Base-by-base conservation (phyloP, 176 grass and related monocot species). In the Cenchrus americanus region DNA sequence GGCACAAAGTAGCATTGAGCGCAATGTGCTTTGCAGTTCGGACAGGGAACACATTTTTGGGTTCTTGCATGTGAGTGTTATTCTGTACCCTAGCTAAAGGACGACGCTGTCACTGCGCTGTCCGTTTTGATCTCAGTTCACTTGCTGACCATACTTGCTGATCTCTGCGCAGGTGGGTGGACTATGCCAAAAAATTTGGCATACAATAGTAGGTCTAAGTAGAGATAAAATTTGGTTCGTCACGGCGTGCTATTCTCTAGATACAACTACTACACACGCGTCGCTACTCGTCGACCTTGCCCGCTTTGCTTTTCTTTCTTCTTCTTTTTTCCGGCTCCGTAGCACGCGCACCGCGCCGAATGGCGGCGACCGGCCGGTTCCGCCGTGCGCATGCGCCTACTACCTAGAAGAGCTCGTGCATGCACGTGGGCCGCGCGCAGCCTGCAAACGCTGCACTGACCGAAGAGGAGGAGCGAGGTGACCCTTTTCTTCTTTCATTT, bases 31-130 rank as follows among this genome's bases (percentile, higher is more conserved):
- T 99, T 85, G 96, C 96, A 19, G 91, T 96, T 88, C 85, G 96
- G 55, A 99, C 96, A 52, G 96, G 93, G 75, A 99, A 99, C 77
- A 99, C 96, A 21, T 99, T 92, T 82, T 80, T 99, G 86, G 96
- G 96, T 75, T 99, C 96, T 43, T 85, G 92, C 77, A 73, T 99
- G 93, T 99, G 68, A 99, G 93, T 86, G 73, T 58, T 86, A 77
- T 58, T 78, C 51, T 87, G 21, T 57, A 62, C 55, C 41, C 34
- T 37, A 37, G 34, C 34, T 60, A 18, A 18, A 54, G n/a, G 69
- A 23, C 69, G 48, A 82, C 50, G 34, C 34, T 37, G 27, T n/a
- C 52, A 41, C 44, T 77, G 21, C 52, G 21, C 52, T 83, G 26
- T 17, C 54, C 58, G 68, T 68, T 65, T 2, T 71, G 26, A 76